Conservation (phyloP, 257 asterid species). For the Leptodermis oblonga region DNA sequence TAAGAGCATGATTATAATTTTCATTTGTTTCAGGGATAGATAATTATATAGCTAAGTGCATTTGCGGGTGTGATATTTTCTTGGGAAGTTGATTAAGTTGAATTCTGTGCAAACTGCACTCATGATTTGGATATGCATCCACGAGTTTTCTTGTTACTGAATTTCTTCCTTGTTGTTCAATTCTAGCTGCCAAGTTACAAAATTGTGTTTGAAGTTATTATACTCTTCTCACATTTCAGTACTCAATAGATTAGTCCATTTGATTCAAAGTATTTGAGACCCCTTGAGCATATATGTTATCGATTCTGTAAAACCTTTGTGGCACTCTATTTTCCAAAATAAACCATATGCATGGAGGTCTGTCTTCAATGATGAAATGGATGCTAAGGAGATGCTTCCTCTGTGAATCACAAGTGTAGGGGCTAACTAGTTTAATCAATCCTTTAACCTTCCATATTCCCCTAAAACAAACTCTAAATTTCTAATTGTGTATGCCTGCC, state of each 20-base stretch:
- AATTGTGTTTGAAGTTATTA: neutral
- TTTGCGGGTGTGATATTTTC: neutral
- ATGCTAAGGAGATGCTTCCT: neutral
- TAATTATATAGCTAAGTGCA: neutral
- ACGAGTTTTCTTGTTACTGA: neutral
- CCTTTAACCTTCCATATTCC: neutral
- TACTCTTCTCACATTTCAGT: neutral
- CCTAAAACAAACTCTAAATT: neutral
- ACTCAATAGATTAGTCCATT: too few species aligned
- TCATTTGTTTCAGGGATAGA: neutral
- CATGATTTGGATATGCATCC: neutral
- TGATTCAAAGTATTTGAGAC: neutral
- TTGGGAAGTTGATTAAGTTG: neutral
- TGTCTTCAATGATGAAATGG: neutral
- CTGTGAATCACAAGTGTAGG: neutral
- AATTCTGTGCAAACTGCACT: neutral
- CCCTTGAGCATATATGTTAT: neutral
- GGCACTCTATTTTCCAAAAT: neutral
- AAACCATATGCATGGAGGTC: neutral
- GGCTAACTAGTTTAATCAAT: neutral
- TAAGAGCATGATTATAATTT: neutral
- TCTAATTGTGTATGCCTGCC: neutral
- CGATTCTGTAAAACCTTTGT: neutral
- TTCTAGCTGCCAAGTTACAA: neutral
- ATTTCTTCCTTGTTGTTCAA: neutral